Evolutionary conservation across 768 basidiomycete species (phyloP), one percentile per base, ranked within the genome.

Genomic region (Podaxis mareebaensis): DNA sequence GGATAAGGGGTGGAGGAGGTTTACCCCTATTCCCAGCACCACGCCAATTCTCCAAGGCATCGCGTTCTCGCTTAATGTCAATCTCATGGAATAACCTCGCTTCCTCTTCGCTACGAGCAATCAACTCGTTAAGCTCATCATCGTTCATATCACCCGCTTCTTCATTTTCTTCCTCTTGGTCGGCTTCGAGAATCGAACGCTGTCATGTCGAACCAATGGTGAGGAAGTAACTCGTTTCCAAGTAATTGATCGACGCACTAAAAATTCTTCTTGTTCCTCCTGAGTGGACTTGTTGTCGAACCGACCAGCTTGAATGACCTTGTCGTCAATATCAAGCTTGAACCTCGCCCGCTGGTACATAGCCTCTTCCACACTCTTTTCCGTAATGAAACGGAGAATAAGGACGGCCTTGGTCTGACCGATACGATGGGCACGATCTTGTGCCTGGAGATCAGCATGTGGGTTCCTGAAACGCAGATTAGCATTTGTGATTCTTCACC

Each of bases 391-490:
- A 65, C 96, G 89, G 67, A 99, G 82, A 66, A 99, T 99, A 36
- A 96, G 88, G 20, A 99, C 97, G 51, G 95, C 92, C 76, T 96
- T 96, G 64, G 97, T 99, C 73, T 99, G 97, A 64, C 97, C 97
- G 70, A 99, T 99, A 85, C 97, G 96, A 83, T 99, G 96, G 11
- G 93, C 94, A 83, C 96, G 94, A 86, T 99, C 96, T 75, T 99
- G 97, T 12, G 97, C 97, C 76, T 99, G 97, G 65, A 99, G 79
- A 89, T 99, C 96, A 56, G 97, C 96, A 69, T 99, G 96, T 53
- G 96, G 96, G 79, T 99, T 99, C 95, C 61, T 63, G 33, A 13
- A 49, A 49, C 8, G 17, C 5, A 51, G 26, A 48, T 57, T 13
- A 24, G 49, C 49, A 90, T 89, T 11, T 44, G 67, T 12, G 51